Evolutionary conservation across 2,329 filamentous ascomycete genomes (phyloP).

Genomic region (Botrytis fabae): DNA sequence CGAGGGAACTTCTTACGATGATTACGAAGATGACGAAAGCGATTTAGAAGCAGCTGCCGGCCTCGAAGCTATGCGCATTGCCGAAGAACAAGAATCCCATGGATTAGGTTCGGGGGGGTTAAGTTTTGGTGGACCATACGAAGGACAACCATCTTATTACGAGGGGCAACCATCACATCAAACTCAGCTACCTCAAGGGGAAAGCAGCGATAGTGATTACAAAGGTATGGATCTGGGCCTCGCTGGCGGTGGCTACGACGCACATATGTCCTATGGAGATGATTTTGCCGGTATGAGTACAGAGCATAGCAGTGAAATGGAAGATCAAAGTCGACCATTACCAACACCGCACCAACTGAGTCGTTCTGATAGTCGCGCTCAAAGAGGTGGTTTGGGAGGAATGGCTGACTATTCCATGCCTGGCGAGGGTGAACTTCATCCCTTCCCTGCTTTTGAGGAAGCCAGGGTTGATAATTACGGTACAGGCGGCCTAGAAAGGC

Average conservation of each 20-base stretch:
- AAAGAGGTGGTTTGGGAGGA: constrained; percentile 37
- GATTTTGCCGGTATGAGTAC: constrained; percentile 40
- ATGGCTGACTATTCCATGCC: constrained; percentile 44
- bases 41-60: constrained; percentile 87
- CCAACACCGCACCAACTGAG: constrained; percentile 47
- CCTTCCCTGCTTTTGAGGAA: constrained; percentile 52
- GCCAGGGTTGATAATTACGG: constrained; percentile 76
- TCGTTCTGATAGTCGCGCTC: constrained; percentile 37
- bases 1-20: constrained; percentile 41
- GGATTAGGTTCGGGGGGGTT: constrained; percentile 56
- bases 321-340: constrained; percentile 51
- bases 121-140: constrained; percentile 48
- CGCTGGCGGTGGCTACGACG: constrained; percentile 71
- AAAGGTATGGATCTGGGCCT: constrained; percentile 70
- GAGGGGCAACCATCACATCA: constrained; percentile 46
- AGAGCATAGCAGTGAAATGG: constrained; percentile 43
- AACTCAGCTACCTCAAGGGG: constrained; percentile 40
- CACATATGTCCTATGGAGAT: constrained; percentile 60
- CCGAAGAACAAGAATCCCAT: constrained; percentile 74
- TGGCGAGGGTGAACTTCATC: constrained; percentile 55
- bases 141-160: constrained; percentile 43
- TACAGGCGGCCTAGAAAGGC: constrained; percentile 84
- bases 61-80: constrained; percentile 77
- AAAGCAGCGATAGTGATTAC: constrained; percentile 71
- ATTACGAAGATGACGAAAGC: constrained; percentile 70